Evolutionary conservation across 139 green algal genomes (phyloP).

Genomic region (Closterium sp.): DNA sequence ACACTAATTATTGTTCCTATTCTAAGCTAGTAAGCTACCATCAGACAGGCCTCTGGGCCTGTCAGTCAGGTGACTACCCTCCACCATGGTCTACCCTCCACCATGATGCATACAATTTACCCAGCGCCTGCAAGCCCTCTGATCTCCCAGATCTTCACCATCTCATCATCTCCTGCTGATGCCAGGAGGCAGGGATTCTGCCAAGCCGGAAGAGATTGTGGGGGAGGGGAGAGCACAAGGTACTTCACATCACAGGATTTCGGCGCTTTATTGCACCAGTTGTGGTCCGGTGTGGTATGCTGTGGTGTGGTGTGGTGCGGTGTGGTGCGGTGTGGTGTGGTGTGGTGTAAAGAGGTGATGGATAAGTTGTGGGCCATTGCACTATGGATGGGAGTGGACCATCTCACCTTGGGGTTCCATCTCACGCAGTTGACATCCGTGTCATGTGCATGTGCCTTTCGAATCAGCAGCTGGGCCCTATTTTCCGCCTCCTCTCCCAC

Average conservation of each 20-base stretch:
- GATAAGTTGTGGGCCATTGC: background rate
- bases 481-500: background rate
- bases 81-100: too few species aligned
- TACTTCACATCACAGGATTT: background rate
- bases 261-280: too few species aligned
- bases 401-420: slow-evolving; percentile 24
- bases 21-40: too few species aligned
- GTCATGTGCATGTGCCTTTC: slow-evolving; percentile 14
- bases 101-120: background rate
- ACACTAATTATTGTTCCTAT: too few species aligned
- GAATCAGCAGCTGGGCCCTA: background rate
- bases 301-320: background rate
- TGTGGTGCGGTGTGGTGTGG: background rate
- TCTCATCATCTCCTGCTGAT: background rate
- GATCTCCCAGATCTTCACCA: slow-evolving; percentile 5
- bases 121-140: background rate
- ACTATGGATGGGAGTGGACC: background rate
- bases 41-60: too few species aligned
- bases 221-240: background rate
- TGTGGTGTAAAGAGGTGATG: background rate
- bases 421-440: slow-evolving; percentile 33
- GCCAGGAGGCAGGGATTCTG: background rate
- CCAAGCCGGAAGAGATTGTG: background rate
- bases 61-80: too few species aligned
- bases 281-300: too few species aligned